These are phyloP conservation scores for Pyrenula massariospora DNA, from an alignment of 495 filamentous ascomycete genomes.

Conservation along the genomic window DNA sequence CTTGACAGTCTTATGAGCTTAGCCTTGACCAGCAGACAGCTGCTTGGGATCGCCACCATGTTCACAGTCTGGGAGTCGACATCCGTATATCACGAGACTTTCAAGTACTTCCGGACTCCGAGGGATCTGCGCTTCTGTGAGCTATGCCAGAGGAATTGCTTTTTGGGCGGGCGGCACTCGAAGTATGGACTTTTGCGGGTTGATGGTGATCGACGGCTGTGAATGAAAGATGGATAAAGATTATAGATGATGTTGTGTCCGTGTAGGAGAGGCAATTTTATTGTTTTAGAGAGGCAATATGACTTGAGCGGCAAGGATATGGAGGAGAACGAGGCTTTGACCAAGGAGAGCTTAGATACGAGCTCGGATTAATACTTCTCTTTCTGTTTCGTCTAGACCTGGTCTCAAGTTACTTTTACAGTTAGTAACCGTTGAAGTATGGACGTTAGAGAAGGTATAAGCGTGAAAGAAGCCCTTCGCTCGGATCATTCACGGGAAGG, in stretches of 20 bases:
- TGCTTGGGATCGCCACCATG: not conserved
- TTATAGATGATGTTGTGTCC: not conserved
- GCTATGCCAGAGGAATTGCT: not conserved
- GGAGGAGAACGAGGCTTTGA: not conserved
- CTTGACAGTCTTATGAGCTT: not conserved
- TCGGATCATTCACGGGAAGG: too few relatives aligned
- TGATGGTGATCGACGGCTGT: not conserved
- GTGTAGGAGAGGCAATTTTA: not conserved
- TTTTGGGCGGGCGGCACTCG: not conserved
- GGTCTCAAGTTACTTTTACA: too few relatives aligned
- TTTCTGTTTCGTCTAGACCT: too few relatives aligned
- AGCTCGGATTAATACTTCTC: too few relatives aligned
- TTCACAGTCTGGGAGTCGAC: not conserved
- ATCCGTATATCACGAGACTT: not conserved
- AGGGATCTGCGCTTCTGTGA: not conserved
- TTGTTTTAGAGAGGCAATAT: not conserved
- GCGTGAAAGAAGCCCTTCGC: too few relatives aligned
- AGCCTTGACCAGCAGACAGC: not conserved
- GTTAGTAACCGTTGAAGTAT: too few relatives aligned
- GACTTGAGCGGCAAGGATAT: not conserved
- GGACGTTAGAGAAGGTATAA: too few relatives aligned
- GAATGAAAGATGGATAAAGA: not conserved
- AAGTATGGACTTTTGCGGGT: not conserved
- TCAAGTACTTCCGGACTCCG: not conserved
- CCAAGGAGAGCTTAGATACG: not conserved